Evolutionary conservation across 805 yeast genomes (phyloP), one percentile per base, ranked within the genome.

Genomic region (Metschnikowia chrysomelidarum): DNA sequence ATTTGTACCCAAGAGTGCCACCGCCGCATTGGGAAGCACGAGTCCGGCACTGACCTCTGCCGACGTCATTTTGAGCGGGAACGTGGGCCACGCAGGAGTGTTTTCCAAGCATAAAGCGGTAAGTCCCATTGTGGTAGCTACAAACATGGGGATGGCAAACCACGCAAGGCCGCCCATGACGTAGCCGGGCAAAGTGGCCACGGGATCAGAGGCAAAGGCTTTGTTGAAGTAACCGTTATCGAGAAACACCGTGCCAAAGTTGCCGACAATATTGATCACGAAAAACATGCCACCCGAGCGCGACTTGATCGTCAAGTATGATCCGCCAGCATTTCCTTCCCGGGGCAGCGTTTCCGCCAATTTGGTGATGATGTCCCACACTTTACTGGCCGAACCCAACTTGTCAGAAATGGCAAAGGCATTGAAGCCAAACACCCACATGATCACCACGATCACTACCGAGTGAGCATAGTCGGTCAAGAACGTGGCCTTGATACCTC

Each of bases 201-300:
- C 83, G 15, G 95, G 94, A 41, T 82, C 73, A 7, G 91, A 80
- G 19, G 94, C 87, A 56, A 87, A 83, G 10, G 94, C 94, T 63
- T 87, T 87, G 63, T 83, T 83, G 80, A 88, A 86, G 62, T 87
- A 87, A 18, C 94, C 93, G 48, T 82, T 82, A 58, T 87, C 96
- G 50, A 87, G 63, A 56, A 84, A 87, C 12, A 86, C 94, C 17
- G 94, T 85, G 37, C 95, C 95, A 52, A 86, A 87, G 60, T 87
- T 87, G 47, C 96, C 96, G 32, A 87, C 87, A 45, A 87, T 69
- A 60, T 67, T 88, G 59, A 89, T 86, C 25, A 87, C 91, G 49
- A 87, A 79, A 70, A 89, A 89, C 32, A 88, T 83, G 47, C 95
- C 96, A 30, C 95, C 96, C 5, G 83, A 71, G 50, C 76, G 74